Conservation (phyloP, 441 rosid species). For the Populus tomentosa region DNA sequence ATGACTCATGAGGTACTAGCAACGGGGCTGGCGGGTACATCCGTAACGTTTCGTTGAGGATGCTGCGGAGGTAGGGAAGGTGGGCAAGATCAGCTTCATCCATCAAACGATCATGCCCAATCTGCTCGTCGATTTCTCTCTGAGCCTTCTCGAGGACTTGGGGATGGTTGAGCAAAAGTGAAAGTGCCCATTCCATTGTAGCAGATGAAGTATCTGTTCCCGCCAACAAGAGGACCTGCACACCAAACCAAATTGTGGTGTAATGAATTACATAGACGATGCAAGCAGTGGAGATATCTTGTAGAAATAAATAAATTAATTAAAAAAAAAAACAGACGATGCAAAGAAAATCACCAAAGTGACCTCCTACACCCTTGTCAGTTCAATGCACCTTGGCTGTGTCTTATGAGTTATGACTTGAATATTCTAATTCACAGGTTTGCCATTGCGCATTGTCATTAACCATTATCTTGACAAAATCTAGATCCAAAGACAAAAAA, state of each 20-base stretch:
- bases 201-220: constrained; percentile 35
- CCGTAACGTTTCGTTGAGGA: constrained; percentile 41
- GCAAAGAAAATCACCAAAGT: no score
- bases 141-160: constrained; percentile 28
- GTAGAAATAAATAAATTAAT: no score
- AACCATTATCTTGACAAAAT: no score
- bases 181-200: constrained; percentile 48
- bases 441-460: no score
- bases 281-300: no score
- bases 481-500: no score
- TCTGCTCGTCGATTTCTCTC: constrained; percentile 30
- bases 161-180: constrained; percentile 47
- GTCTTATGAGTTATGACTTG: no score
- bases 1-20: constrained; percentile 41
- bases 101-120: constrained; percentile 32
- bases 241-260: neutral
- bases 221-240: constrained; percentile 32
- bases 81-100: constrained; percentile 34
- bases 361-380: no score
- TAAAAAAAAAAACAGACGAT: no score
- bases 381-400: no score
- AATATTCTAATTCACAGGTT: no score
- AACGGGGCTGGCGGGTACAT: constrained; percentile 41
- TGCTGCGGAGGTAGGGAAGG: constrained; percentile 37
- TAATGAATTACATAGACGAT: no score